Evolutionary conservation across 768 basidiomycete genomes (phyloP).

Genomic region (Nidularia pulvinata): DNA sequence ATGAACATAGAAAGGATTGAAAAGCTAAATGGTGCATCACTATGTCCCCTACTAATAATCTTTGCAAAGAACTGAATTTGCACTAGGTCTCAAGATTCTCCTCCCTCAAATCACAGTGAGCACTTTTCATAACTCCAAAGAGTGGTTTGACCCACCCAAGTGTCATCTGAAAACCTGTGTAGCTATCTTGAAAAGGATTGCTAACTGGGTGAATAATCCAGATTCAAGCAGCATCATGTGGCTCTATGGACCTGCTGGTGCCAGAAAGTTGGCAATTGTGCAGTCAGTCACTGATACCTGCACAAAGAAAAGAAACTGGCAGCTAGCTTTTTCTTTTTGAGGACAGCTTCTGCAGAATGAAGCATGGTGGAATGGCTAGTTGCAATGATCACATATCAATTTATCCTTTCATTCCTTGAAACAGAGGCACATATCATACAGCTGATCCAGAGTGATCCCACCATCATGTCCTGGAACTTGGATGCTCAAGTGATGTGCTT

Average conservation of each 20-base stretch:
- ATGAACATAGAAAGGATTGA: no score
- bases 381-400: slow-evolving; percentile 15
- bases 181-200: slow-evolving; percentile 4
- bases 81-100: no score
- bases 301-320: slow-evolving; percentile 2
- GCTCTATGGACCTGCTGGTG: slow-evolving; percentile 10
- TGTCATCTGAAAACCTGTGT: slow-evolving; percentile 14
- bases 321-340: slow-evolving; percentile 15
- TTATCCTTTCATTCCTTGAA: slow-evolving; percentile 6
- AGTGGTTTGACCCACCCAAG: slow-evolving; percentile 10
- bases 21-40: no score
- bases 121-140: slow-evolving; percentile 9
- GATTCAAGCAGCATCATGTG: not conserved
- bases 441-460: slow-evolving; percentile 2
- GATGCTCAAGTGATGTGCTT: no score
- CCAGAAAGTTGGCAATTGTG: slow-evolving; percentile 21
- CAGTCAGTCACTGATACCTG: slow-evolving; percentile 22
- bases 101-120: not conserved
- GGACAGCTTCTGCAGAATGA: not conserved
- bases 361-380: slow-evolving; percentile 6
- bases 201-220: slow-evolving; percentile 5
- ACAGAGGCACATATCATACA: slow-evolving; percentile 2
- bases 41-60: no score
- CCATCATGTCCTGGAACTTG: slow-evolving; percentile 17
- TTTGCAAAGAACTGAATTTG: no score